Conservation (phyloP, 352 stramenopile genomes). For the Globisporangium camurandrum region DNA sequence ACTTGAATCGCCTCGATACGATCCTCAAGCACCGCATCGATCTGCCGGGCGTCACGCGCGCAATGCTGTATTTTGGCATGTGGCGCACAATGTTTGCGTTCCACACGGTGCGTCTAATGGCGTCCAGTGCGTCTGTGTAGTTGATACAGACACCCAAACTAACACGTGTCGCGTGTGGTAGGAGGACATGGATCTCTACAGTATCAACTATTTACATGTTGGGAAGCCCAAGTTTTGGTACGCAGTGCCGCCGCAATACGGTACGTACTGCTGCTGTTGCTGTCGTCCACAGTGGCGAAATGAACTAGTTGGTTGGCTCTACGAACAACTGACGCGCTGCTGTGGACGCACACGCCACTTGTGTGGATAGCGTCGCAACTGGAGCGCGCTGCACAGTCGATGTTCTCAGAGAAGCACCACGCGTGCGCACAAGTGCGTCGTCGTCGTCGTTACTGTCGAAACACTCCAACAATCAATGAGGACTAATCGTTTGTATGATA, state of each 20-base stretch:
- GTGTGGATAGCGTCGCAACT: constrained; percentile 58
- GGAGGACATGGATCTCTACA: constrained; percentile 93
- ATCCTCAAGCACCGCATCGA: constrained; percentile 78
- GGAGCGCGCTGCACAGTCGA: constrained; percentile 74
- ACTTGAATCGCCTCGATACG: constrained; percentile 84
- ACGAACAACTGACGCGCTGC: not conserved
- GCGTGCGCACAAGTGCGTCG: constrained; percentile 55
- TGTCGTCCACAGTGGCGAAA: not conserved
- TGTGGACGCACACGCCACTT: not conserved
- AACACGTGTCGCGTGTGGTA: too few relatives aligned
- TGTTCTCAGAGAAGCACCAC: constrained; percentile 86
- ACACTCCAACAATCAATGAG: too few relatives aligned
- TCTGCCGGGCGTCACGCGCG: constrained; percentile 77
- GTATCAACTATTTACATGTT: constrained; percentile 92
- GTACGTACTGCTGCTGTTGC: constrained; percentile 18
- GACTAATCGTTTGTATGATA: too few relatives aligned
- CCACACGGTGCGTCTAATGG: constrained; percentile 74
- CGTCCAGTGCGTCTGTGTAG: not conserved
- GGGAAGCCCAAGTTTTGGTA: constrained; percentile 94
- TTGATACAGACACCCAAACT: not conserved
- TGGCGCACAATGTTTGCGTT: constrained; percentile 92
- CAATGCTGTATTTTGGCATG: constrained; percentile 94
- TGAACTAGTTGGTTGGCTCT: not conserved
- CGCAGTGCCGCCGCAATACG: constrained; percentile 65
- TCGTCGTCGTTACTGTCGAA: too few relatives aligned